Conservation (phyloP, 495 filamentous ascomycete species). For the Immersiella caudata region DNA sequence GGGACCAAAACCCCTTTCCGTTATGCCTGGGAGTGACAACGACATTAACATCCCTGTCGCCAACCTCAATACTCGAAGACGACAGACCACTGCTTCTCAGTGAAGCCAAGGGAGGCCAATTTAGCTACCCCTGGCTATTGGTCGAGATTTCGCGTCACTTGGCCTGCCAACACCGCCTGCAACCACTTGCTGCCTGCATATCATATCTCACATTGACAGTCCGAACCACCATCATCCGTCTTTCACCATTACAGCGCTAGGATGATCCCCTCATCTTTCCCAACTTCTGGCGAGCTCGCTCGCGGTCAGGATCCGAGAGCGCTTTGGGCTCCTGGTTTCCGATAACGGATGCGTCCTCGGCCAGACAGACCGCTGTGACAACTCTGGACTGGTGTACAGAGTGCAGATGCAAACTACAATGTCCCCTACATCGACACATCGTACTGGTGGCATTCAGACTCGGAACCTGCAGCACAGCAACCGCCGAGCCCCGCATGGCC, state of each 20-base stretch:
- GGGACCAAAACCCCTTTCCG: neutral
- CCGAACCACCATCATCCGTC: neutral
- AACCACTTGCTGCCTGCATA: neutral
- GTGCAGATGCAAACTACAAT: neutral
- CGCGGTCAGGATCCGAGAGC: neutral
- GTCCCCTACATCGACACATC: neutral
- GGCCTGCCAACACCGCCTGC: neutral
- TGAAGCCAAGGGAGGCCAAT: neutral
- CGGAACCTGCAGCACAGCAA: conserved; percentile 2
- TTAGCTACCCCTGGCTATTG: neutral
- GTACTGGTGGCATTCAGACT: neutral
- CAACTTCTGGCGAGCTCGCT: neutral
- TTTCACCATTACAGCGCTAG: neutral
- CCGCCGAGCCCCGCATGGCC: conserved; percentile 14
- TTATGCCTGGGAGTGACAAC: neutral
- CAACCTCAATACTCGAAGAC: neutral
- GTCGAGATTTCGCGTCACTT: neutral
- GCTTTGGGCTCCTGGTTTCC: neutral
- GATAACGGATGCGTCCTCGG: conserved; percentile 22
- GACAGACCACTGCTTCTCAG: neutral
- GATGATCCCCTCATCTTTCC: neutral
- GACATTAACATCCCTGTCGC: neutral
- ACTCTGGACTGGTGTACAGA: neutral
- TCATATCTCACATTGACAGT: neutral
- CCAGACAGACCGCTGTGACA: conserved; percentile 3